phyloP scores from a whole-genome alignment of 768 basidiomycete genomes.

The Mycena crocata region DNA sequence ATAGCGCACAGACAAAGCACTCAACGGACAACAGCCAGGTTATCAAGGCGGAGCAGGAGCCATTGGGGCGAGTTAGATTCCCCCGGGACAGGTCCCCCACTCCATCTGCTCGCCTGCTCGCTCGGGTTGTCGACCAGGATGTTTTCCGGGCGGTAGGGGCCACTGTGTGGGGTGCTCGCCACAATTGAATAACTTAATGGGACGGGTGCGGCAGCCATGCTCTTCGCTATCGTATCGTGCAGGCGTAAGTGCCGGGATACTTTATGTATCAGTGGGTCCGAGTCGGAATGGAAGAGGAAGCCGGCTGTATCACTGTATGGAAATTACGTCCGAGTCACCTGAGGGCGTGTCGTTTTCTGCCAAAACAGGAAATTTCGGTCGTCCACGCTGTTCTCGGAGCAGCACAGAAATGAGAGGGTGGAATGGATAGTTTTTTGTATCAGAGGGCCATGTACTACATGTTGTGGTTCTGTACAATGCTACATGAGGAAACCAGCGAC shows the following conservation, averaged over 20 bases:
- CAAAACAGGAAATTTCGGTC: neutral
- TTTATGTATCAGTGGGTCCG: neutral
- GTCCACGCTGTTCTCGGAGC: too few relatives aligned
- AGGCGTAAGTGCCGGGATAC: neutral
- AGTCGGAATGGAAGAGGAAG: too few relatives aligned
- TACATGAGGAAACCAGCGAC: constrained; percentile 33
- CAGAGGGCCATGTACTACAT: constrained; percentile 34
- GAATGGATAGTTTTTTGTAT: constrained; percentile 33
- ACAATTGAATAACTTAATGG: constrained; percentile 63
- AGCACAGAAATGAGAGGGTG: neutral
- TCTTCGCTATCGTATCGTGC: too few relatives aligned
- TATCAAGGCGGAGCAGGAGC: constrained; percentile 75
- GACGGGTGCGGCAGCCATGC: constrained; percentile 34
- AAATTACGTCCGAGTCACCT: too few relatives aligned
- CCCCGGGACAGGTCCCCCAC: constrained; percentile 66
- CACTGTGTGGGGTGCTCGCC: constrained; percentile 77
- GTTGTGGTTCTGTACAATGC: constrained; percentile 36
- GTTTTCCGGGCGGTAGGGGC: constrained; percentile 75
- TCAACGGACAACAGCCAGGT: constrained; percentile 74
- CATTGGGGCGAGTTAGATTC: constrained; percentile 72
- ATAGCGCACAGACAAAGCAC: constrained; percentile 36
- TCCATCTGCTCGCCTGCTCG: constrained; percentile 82
- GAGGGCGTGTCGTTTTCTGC: neutral
- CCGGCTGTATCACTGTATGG: too few relatives aligned
- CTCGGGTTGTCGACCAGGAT: constrained; percentile 72